phyloP scores from a whole-genome alignment of 2,329 filamentous ascomycete genomes.

The Sporothrix protearum region DNA sequence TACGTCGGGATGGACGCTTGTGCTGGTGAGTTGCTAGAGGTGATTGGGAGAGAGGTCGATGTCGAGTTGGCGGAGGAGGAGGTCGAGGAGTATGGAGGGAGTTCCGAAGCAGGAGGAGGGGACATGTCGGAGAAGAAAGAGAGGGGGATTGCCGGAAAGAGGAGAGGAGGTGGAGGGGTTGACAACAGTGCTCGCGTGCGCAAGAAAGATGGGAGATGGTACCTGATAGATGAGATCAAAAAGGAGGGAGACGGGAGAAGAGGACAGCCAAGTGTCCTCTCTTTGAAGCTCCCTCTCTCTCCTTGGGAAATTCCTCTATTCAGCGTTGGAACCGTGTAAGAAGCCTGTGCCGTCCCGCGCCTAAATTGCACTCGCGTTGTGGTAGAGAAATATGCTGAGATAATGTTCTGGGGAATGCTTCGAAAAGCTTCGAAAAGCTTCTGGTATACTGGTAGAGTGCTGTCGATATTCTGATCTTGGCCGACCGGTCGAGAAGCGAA shows the following conservation, averaged over 20 bases:
- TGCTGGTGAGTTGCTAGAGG: not conserved
- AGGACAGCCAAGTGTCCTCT: conserved; percentile 24
- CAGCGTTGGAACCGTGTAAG: not conserved
- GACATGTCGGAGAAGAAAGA: conserved; percentile 22
- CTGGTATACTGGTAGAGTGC: not conserved
- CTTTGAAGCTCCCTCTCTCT: conserved; percentile 24
- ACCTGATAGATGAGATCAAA: not conserved
- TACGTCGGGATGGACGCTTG: conserved; percentile 3
- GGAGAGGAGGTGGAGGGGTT: not conserved
- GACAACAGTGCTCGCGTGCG: not conserved
- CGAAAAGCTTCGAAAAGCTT: not conserved
- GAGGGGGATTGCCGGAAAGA: not conserved
- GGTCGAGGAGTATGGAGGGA: conserved; percentile 17
- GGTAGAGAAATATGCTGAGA: not conserved
- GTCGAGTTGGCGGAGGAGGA: conserved; percentile 4
- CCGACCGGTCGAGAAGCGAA: not conserved
- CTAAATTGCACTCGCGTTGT: not conserved
- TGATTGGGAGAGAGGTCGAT: not conserved
- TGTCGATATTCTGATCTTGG: not conserved
- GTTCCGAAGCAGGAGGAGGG: conserved; percentile 11
- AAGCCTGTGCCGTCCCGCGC: conserved; percentile 16
- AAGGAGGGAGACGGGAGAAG: conserved; percentile 24
- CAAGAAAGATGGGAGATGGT: not conserved
- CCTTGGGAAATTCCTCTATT: conserved; percentile 17
- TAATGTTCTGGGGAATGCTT: not conserved